Evolutionary conservation across 2,329 filamentous ascomycete species (phyloP), one percentile per base, ranked within the genome.

Genomic region (Arthrobotrys megalospora): DNA sequence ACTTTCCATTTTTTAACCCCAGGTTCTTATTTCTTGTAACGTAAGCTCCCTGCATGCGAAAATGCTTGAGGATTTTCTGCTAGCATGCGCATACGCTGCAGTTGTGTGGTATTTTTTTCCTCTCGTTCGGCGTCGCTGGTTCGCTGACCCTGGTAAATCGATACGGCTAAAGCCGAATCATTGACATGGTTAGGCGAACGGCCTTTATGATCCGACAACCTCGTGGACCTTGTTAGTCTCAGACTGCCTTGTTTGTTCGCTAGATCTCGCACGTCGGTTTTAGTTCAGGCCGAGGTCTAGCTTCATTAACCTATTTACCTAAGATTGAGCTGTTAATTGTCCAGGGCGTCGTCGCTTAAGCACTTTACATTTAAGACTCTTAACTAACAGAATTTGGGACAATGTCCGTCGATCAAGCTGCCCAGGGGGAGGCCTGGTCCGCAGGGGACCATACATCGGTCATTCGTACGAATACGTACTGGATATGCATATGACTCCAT

Each of bases 101-200:
- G 16, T 4, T 4, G 16, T 60, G 55, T 60, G 43, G 36, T 16
- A 28, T 60, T 60, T 24, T 52, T 53, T 53, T 19, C n/a, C n/a
- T 24, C 34, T 60, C 11, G 19, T 60, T 60, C 36, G 6, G 55
- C 36, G 28, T 41, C 24, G 28, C 41, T 70, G 12, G 53, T 52
- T 68, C 60, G 53, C 36, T 58, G 53, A 32, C 58, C 69, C 69
- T 19, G 60, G 62, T 66, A 73, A 60, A 66, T 65, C 41, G 48
- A 41, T 58, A 58, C 60, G 60, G 60, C 53, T 73, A 73, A 73
- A 73, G 60, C 69, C 69, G 60, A 72, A 58, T 55, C 58, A 55
- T 21, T 10, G 32, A 62, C 58, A 65, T 66, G 69, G 60, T 66
- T 73, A 73, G 69, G 69, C 69, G 69, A 73, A 28, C 60, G 41